phyloP scores from a whole-genome alignment of 1,139 yeast genomes.

The Suhomyces guaymorum region DNA sequence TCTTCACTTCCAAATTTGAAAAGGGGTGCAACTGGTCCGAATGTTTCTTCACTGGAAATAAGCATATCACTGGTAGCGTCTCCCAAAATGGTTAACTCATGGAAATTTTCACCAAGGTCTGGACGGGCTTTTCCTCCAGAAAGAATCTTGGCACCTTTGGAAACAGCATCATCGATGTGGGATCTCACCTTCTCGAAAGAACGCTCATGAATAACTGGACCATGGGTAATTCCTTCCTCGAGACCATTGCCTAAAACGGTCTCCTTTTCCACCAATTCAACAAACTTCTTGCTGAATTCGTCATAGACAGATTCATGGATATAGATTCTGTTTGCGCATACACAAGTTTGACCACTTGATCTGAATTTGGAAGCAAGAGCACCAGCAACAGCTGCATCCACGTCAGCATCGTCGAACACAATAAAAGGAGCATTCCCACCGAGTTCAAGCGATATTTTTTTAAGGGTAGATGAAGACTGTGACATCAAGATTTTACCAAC shows the following conservation, averaged over 20 bases:
- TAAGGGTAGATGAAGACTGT: slow-evolving; percentile 46
- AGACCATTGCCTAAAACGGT: slow-evolving; percentile 40
- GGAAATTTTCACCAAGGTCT: slow-evolving; percentile 41
- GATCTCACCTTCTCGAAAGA: slow-evolving; percentile 41
- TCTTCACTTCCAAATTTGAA: slow-evolving; percentile 41
- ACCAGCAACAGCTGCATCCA: slow-evolving; percentile 50
- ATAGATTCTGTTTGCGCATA: slow-evolving; percentile 82
- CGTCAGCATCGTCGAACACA: slow-evolving; percentile 50
- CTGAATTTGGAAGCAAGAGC: slow-evolving; percentile 58
- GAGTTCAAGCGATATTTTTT: slow-evolving; percentile 52
- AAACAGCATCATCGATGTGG: slow-evolving; percentile 43
- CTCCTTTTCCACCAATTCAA: slow-evolving; percentile 26
- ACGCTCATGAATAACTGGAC: slow-evolving; percentile 44
- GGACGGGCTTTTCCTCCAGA: slow-evolving; percentile 44
- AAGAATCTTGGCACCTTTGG: slow-evolving; percentile 44
- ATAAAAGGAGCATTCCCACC: slow-evolving; percentile 57
- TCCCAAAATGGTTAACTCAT: slow-evolving; percentile 42
- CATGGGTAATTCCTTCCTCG: slow-evolving; percentile 45
- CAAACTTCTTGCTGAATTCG: slow-evolving; percentile 42
- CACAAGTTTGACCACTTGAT: slow-evolving; percentile 88
- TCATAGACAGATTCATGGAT: slow-evolving; percentile 73
- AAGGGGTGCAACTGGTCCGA: slow-evolving; percentile 50
- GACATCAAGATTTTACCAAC: slow-evolving; percentile 55
- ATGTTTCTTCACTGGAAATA: slow-evolving; percentile 46
- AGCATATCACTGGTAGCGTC: slow-evolving; percentile 43